Base-by-base conservation (phyloP, 1,284 basidiomycete genomes). In the Lentinula novae-zelandiae region DNA sequence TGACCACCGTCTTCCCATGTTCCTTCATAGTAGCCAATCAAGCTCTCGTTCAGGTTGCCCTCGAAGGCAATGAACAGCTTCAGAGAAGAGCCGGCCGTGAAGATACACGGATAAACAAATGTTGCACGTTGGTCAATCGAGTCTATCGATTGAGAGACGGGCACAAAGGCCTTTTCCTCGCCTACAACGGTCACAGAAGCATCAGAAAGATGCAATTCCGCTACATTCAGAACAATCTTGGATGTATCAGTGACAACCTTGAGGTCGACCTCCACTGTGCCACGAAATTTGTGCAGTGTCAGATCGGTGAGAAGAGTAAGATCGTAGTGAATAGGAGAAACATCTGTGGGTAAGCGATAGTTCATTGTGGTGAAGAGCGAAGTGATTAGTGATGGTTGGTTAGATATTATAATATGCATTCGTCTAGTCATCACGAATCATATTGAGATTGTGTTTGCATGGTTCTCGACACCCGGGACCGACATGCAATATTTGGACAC, bases 221-320 rank as follows among this genome's bases (percentile, higher is more conserved):
- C 79, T 9, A 83, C 75, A 70, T 92, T 86, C 71, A 92, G 81
- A 9, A 77, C 74, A 66, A 92, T 71, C 8, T 70, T 71, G 53
- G 75, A 76, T 2, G 86, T 88, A 59, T 84, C 77, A 62, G 80
- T 71, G 56, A 78, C 68, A 58, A 91, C 75, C 48, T 87, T 77
- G 59, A 93, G 74, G 36, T 80, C 70, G 66, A 90, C 82, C 64
- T 82, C 78, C 20, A 82, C 86, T 58, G 84, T 76, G 36, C 92
- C 92, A 31, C 82, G 77, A 70, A 90, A 93, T 15, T 71, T 77
- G 58, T 80, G 76, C 15, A 76, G 76, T 60, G 83, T 76, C 50
- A 93, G 80, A 70, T 91, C 86, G 8, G 91, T 91, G 71, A 81
- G 83, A 72, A 92, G 75, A 53, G 82, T 84, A 52, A 92, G 72